phyloP scores from a whole-genome alignment of 805 yeast genomes.

The Wickerhamiella bombiphila region DNA sequence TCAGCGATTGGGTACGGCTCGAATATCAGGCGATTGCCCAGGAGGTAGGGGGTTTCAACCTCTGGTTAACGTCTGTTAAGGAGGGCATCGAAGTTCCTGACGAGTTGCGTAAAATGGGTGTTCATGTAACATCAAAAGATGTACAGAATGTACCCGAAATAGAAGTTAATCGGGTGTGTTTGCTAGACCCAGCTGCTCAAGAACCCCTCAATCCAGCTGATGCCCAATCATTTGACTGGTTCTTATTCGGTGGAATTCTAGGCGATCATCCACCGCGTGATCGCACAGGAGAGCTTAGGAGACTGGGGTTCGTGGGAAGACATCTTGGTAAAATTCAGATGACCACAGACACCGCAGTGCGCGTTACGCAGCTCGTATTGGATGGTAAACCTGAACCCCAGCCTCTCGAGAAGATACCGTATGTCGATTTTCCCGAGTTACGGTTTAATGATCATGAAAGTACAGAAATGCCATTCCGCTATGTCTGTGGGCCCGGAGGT shows the following conservation, averaged over 20 bases:
- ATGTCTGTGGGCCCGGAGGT: slow-evolving; percentile 47
- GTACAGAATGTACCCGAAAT: slow-evolving; percentile 27
- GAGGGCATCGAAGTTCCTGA: slow-evolving; percentile 52
- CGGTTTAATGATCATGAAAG: slow-evolving; percentile 78
- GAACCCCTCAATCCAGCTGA: slow-evolving; percentile 64
- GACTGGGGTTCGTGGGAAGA: slow-evolving; percentile 76
- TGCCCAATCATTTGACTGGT: slow-evolving; percentile 53
- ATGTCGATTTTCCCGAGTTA: slow-evolving; percentile 88
- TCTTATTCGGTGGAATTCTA: slow-evolving; percentile 90
- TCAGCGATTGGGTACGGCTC: slow-evolving; percentile 87
- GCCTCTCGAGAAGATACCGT: slow-evolving; percentile 57
- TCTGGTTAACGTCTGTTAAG: slow-evolving; percentile 67
- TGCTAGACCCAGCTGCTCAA: slow-evolving; percentile 79
- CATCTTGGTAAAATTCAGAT: slow-evolving; percentile 79
- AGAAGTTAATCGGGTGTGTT: slow-evolving; percentile 44
- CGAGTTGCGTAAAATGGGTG: slow-evolving; percentile 25
- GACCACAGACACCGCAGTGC: slow-evolving; percentile 95
- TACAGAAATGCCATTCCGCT: slow-evolving; percentile 96
- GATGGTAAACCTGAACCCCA: slow-evolving; percentile 32
- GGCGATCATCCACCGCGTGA: slow-evolving; percentile 84
- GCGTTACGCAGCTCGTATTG: slow-evolving; percentile 76
- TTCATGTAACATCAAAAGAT: slow-evolving; percentile 49
- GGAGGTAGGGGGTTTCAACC: slow-evolving; percentile 68
- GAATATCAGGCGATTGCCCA: slow-evolving; percentile 72
- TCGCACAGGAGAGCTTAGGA: slow-evolving; percentile 80